These are phyloP conservation scores for Calendula officinalis DNA, from an alignment of 129 eudicot species.

Conservation along the genomic window DNA sequence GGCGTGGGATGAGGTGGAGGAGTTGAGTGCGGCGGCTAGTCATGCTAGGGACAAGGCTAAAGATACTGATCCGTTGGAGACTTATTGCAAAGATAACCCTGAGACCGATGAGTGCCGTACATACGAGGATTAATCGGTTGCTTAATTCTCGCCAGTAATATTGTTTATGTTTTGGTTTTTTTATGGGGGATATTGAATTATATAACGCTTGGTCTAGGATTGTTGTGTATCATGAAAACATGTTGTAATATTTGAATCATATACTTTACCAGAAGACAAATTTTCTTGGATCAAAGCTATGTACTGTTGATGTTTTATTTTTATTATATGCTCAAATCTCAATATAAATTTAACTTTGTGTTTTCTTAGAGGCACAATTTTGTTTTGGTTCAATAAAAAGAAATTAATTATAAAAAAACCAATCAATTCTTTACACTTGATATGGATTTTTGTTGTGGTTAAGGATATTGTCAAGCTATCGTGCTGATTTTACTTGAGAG, in stretches of 20 bases:
- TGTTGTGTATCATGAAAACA: constrained; percentile 24
- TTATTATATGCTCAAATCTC: neutral
- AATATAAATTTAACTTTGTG: neutral
- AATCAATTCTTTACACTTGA: too few species aligned
- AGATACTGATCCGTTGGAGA: constrained; percentile 63
- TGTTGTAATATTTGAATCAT: constrained; percentile 21
- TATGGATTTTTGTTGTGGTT: too few species aligned
- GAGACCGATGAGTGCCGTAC: constrained; percentile 91
- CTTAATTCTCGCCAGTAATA: neutral
- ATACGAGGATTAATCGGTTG: constrained; percentile 55
- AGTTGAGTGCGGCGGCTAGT: constrained; percentile 89
- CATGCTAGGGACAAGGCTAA: constrained; percentile 77
- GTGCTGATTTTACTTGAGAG: too few species aligned
- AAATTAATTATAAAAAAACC: too few species aligned
- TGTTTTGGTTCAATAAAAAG: too few species aligned
- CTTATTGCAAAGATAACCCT: constrained; percentile 81
- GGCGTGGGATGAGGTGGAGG: constrained; percentile 98
- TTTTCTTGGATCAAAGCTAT: neutral
- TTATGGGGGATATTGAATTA: constrained; percentile 17
- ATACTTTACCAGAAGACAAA: constrained; percentile 23
- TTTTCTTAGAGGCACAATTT: too few species aligned
- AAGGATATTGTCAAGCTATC: too few species aligned
- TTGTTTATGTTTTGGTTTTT: constrained; percentile 13
- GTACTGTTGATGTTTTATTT: neutral
- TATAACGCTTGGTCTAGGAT: constrained; percentile 13